These are phyloP conservation scores for Mentha longifolia DNA, from an alignment of 257 asterid genomes.

Conservation along the genomic window DNA sequence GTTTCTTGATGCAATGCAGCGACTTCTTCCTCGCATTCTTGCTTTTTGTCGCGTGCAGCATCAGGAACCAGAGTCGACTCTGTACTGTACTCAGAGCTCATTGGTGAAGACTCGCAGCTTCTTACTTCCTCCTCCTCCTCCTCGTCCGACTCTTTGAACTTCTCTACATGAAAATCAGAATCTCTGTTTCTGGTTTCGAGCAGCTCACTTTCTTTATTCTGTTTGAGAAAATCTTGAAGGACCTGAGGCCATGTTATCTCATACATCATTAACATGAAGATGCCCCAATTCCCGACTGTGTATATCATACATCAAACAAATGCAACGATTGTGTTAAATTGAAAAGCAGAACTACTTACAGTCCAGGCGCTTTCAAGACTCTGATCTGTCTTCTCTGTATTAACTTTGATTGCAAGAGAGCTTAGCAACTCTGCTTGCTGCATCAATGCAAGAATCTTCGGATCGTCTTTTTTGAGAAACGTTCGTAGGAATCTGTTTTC, in stretches of 20 bases:
- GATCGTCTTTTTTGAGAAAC: slow-evolving; percentile 73
- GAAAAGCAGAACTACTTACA: slow-evolving; percentile 38
- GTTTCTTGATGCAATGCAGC: slow-evolving; percentile 41
- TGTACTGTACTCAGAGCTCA: slow-evolving; percentile 73
- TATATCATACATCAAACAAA: background rate
- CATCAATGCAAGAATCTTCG: slow-evolving; percentile 71
- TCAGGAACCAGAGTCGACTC: slow-evolving; percentile 58
- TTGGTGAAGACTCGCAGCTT: slow-evolving; percentile 61
- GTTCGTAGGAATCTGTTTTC: slow-evolving; percentile 45
- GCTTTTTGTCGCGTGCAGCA: slow-evolving; percentile 39
- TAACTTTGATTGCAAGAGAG: slow-evolving; percentile 77
- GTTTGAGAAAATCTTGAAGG: slow-evolving; percentile 70
- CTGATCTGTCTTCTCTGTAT: slow-evolving; percentile 67
- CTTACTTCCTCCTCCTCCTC: slow-evolving; percentile 63
- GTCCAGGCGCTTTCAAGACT: slow-evolving; percentile 90
- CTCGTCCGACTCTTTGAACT: slow-evolving; percentile 57
- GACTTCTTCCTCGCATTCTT: slow-evolving; percentile 52
- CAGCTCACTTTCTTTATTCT: slow-evolving; percentile 57
- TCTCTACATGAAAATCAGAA: slow-evolving; percentile 54
- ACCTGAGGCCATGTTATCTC: slow-evolving; percentile 48
- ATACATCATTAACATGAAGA: background rate
- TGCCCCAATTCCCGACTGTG: background rate
- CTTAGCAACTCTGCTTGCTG: slow-evolving; percentile 86
- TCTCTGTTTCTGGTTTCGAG: slow-evolving; percentile 42
- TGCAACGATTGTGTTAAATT: background rate